Conservation (phyloP, 352 stramenopile species). For the Thalassiosira ordinaria region DNA sequence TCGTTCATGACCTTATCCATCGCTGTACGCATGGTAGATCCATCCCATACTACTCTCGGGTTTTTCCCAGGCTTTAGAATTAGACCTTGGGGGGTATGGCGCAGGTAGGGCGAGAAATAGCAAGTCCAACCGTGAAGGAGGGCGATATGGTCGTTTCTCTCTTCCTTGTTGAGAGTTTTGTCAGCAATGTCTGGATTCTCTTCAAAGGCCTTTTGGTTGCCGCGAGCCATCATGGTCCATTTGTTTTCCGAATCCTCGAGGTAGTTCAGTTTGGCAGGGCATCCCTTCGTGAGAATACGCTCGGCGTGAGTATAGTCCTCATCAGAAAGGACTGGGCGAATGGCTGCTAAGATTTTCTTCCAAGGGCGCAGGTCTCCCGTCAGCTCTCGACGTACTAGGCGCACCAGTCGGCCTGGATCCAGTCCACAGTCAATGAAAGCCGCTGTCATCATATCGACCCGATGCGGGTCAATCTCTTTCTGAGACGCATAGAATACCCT, state of each 20-base stretch:
- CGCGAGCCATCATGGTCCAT: slow-evolving; percentile 1
- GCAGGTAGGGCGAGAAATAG: background rate
- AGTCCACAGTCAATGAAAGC: background rate
- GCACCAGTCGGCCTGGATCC: background rate
- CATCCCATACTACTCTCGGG: slow-evolving; percentile 34
- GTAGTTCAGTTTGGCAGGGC: background rate
- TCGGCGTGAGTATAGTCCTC: background rate
- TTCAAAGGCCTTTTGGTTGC: slow-evolving; percentile 18
- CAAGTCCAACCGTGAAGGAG: background rate
- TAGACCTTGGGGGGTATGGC: slow-evolving; percentile 26
- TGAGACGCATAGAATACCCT: background rate
- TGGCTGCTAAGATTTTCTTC: background rate
- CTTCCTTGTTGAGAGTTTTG: slow-evolving; percentile 41
- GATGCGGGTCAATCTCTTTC: background rate
- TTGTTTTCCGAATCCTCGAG: background rate
- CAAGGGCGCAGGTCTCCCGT: background rate
- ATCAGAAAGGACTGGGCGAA: background rate
- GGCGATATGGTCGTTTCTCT: slow-evolving; percentile 34
- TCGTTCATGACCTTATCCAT: slow-evolving; percentile 31
- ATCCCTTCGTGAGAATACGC: background rate
- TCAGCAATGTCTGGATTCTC: background rate
- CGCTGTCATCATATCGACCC: background rate
- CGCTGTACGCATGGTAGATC: slow-evolving; percentile 6
- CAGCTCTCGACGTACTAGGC: background rate
- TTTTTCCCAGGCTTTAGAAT: slow-evolving; percentile 21